Percentiles rank a stretch among this genome's conserved stretches.
Conservation (phyloP, 345 rosid species). For the Camelina hispida region DNA sequence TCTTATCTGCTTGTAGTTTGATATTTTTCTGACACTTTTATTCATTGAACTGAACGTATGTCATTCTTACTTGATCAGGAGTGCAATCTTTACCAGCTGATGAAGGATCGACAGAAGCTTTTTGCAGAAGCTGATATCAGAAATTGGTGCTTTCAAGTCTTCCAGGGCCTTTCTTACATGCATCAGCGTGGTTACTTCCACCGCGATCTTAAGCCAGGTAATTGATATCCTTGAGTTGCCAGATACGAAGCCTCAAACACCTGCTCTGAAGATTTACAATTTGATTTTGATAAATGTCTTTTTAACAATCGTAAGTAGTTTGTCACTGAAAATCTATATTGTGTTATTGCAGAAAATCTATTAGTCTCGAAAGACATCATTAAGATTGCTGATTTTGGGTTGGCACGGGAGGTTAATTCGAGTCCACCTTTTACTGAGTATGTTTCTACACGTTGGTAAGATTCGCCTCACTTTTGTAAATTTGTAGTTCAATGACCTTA, state of each 20-base stretch:
- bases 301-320: background rate
- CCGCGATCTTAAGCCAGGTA: constrained; percentile 99
- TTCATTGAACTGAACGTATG: constrained; percentile 23
- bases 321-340: constrained; percentile 13
- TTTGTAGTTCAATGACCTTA: background rate
- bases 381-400: constrained; percentile 98
- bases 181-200: constrained; percentile 97
- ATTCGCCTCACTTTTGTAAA: constrained; percentile 1
- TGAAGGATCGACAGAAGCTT: constrained; percentile 77
- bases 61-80: constrained; percentile 57
- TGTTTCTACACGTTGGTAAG: constrained; percentile 97
- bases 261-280: background rate
- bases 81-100: constrained; percentile 90
- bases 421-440: constrained; percentile 92
- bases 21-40: background rate
- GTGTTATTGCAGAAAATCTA: constrained; percentile 68
- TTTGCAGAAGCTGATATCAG: constrained; percentile 79
- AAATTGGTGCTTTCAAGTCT: constrained; percentile 98
- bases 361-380: constrained; percentile 75
- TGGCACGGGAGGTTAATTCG: constrained; percentile 89
- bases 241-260: background rate
- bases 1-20: constrained; percentile 24
- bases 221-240: constrained; percentile 25
- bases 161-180: constrained; percentile 94
- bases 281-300: background rate